Conservation (phyloP, 2,329 filamentous ascomycete species). For the Phialocephala sp. region DNA sequence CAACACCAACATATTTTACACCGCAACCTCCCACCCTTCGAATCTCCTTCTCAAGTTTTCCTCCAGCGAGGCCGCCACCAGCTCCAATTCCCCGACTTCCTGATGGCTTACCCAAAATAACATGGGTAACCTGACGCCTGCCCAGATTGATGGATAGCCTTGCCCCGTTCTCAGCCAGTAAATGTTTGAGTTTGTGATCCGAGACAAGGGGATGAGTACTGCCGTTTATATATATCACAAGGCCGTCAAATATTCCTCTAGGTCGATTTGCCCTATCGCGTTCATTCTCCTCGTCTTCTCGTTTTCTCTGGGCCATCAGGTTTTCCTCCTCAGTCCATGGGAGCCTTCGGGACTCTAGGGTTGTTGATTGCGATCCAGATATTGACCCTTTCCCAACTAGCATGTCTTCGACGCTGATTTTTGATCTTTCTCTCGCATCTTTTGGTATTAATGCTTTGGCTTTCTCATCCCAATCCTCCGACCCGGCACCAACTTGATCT, state of each 20-base stretch:
- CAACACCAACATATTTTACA: conserved; percentile 79
- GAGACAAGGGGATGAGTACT: conserved; percentile 82
- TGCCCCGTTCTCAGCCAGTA: conserved; percentile 78
- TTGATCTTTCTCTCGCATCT: conserved; percentile 42
- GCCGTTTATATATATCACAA: conserved; percentile 86
- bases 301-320: conserved; percentile 46
- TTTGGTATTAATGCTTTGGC: conserved; percentile 51
- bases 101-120: conserved; percentile 73
- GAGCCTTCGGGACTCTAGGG: conserved; percentile 41
- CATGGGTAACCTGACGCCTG: conserved; percentile 79
- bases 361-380: background rate
- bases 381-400: conserved; percentile 51
- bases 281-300: conserved; percentile 58
- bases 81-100: conserved; percentile 53
- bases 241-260: conserved; percentile 66
- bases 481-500: conserved; percentile 70
- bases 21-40: conserved; percentile 67
- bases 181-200: conserved; percentile 82
- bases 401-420: conserved; percentile 59
- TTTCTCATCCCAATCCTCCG: conserved; percentile 57
- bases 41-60: conserved; percentile 85
- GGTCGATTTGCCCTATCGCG: conserved; percentile 38
- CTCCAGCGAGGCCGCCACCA: conserved; percentile 76
- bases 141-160: conserved; percentile 72
- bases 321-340: conserved; percentile 31